Base-by-base conservation (phyloP, 1,139 yeast genomes). In the Debaryomyces udenii region DNA sequence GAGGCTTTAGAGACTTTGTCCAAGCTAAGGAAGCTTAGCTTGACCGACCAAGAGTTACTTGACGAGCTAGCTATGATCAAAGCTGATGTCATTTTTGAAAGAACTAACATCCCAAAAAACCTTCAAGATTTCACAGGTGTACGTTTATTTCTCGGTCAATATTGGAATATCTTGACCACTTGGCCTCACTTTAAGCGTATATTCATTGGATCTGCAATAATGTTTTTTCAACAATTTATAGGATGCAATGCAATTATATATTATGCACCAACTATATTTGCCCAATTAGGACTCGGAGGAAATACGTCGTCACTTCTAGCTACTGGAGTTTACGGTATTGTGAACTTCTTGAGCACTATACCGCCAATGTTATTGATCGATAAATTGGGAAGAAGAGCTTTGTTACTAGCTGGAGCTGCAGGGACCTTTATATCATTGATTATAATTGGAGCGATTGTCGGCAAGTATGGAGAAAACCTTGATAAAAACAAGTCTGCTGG, bases 221-320 rank as follows among this genome's bases (percentile, higher is more conserved):
- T 83, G 58, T 78, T 81, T 6, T 69, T 82, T 50, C 90, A 83
- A 55, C 90, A 83, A 62, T 77, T 83, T 53, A 76, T 86, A 1
- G 89, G 90, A 10, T 82, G 83, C 48, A 84, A 83, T 57, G 84
- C 84, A 53, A 83, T 83, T 44, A 83, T 83, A 53, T 84, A 83
- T 59, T 83, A 82, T 55, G 88, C 89, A 3, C 59, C 60, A 17
- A 51, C 55, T 4, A 55, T 57, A 28, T 56, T 56, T 36, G 38
- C 44, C 15, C 47, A 47, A 17, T 47, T 53, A 31, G 56, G 56
- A 14, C 48, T 53, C 36, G 43, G 40, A 22, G 45, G 48, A 11
- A 53, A 42, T 23, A 54, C 56, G 24, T 53, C 54, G 14, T 53
- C 57, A n/a, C 48, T 55, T 26, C 45, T 55, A 32, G 60, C 55